Conservation (phyloP, 208 protist genomes). For the Acanthamoeba sp. region DNA sequence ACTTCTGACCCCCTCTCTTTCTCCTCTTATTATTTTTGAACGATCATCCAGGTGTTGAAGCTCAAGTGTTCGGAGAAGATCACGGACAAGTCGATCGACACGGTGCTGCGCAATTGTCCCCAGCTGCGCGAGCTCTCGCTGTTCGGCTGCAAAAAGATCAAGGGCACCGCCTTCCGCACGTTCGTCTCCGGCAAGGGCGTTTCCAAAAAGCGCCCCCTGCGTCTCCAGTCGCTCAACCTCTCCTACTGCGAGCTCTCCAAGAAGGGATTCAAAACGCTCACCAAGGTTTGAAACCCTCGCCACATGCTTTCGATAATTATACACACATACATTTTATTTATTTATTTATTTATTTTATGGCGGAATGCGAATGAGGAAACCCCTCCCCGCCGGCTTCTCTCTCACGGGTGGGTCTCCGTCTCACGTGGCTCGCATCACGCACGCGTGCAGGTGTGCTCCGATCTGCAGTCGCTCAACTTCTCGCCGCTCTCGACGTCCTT, state of each 20-base stretch:
- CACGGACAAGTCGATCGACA: conserved; percentile 52
- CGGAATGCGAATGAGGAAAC: no score
- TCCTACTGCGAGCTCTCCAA: conserved; percentile 62
- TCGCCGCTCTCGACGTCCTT: conserved; percentile 51
- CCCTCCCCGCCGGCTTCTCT: no score
- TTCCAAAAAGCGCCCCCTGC: conserved; percentile 29
- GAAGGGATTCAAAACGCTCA: conserved; percentile 38
- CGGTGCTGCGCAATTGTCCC: conserved; percentile 20
- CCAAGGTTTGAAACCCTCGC: not conserved
- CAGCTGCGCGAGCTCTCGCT: conserved; percentile 13
- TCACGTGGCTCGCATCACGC: no score
- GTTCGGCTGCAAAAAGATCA: conserved; percentile 63
- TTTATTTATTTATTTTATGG: no score
- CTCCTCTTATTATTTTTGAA: not conserved
- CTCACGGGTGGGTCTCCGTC: not conserved
- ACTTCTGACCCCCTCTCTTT: not conserved
- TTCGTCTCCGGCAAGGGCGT: conserved; percentile 20
- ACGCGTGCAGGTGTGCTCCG: conserved; percentile 27
- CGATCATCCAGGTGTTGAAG: conserved; percentile 36
- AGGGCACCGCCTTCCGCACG: conserved; percentile 51
- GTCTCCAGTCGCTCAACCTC: conserved; percentile 40
- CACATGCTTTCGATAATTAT: no score
- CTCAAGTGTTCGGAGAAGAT: conserved; percentile 70
- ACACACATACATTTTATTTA: no score
- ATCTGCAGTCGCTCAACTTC: conserved; percentile 44